phyloP scores from a whole-genome alignment of 306 rosid species.

The Neltuma alba region DNA sequence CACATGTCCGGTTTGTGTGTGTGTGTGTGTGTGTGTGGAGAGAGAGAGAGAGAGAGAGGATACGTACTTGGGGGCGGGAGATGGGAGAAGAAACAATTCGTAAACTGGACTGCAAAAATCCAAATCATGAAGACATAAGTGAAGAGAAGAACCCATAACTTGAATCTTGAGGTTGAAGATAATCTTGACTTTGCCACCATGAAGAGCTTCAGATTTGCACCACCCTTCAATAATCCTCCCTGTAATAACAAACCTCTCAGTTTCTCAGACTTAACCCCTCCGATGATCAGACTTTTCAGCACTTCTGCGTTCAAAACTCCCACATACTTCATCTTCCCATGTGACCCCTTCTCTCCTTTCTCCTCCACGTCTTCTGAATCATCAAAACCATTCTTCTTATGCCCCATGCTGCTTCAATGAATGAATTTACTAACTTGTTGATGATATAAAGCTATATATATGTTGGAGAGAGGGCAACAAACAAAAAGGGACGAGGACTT shows the following conservation, averaged over 20 bases:
- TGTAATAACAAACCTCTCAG: constrained; percentile 37
- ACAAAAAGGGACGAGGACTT: not conserved
- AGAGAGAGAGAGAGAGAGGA: not conserved
- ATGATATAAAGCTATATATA: not conserved
- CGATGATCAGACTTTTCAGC: constrained; percentile 23
- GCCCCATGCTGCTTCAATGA: not conserved
- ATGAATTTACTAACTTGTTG: not conserved
- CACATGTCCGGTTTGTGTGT: not conserved
- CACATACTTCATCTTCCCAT: constrained; percentile 30
- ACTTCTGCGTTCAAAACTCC: constrained; percentile 26
- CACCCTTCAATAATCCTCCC: constrained; percentile 28
- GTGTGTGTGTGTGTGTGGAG: not conserved
- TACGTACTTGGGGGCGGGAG: constrained; percentile 42
- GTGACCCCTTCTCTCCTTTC: constrained; percentile 28
- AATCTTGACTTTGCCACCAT: constrained; percentile 18
- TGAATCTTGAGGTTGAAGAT: constrained; percentile 29
- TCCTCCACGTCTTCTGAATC: constrained; percentile 30
- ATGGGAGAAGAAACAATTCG: constrained; percentile 17
- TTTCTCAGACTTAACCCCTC: constrained; percentile 45
- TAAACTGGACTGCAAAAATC: constrained; percentile 50
- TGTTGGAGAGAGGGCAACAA: not conserved
- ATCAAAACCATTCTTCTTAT: constrained; percentile 23
- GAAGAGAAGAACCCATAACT: constrained; percentile 50
- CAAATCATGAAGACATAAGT: constrained; percentile 47
- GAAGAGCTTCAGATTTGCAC: constrained; percentile 36